phyloP scores from a whole-genome alignment of 2,329 filamentous ascomycete genomes.

The Hymenoscyphus linearis region DNA sequence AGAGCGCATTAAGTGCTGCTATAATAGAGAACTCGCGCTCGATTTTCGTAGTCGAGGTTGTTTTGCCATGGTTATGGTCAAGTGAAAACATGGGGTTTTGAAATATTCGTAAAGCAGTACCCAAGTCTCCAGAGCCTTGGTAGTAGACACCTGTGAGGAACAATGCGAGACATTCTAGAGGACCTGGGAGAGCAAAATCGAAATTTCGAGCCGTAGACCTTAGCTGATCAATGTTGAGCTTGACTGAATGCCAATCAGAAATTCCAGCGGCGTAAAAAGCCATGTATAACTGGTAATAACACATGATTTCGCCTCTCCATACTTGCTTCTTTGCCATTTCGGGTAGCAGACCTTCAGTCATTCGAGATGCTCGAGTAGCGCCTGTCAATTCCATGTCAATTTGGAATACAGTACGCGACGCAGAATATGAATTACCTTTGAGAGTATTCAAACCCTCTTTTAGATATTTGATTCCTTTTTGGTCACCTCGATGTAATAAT shows the following conservation, averaged over 20 bases:
- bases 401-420: not conserved
- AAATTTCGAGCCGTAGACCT: constrained; percentile 19
- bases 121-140: constrained; percentile 71
- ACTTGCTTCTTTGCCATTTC: constrained; percentile 22
- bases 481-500: constrained; percentile 45
- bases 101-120: constrained; percentile 63
- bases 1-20: constrained; percentile 61
- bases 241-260: constrained; percentile 28
- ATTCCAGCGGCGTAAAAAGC: constrained; percentile 29
- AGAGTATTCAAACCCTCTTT: constrained; percentile 49
- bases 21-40: constrained; percentile 62
- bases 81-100: constrained; percentile 55
- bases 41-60: constrained; percentile 39
- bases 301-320: constrained; percentile 30
- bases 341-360: constrained; percentile 16
- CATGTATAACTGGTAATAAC: constrained; percentile 30
- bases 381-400: not conserved
- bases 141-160: constrained; percentile 73
- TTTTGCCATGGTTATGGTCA: constrained; percentile 27
- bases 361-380: not conserved
- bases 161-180: constrained; percentile 22
- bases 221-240: constrained; percentile 22
- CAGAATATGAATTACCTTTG: constrained; percentile 18
- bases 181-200: constrained; percentile 21
- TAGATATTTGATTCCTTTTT: constrained; percentile 51